These are phyloP conservation scores for Thielaviopsis ethacetica DNA, from an alignment of 2,329 filamentous ascomycete genomes.

Conservation along the genomic window DNA sequence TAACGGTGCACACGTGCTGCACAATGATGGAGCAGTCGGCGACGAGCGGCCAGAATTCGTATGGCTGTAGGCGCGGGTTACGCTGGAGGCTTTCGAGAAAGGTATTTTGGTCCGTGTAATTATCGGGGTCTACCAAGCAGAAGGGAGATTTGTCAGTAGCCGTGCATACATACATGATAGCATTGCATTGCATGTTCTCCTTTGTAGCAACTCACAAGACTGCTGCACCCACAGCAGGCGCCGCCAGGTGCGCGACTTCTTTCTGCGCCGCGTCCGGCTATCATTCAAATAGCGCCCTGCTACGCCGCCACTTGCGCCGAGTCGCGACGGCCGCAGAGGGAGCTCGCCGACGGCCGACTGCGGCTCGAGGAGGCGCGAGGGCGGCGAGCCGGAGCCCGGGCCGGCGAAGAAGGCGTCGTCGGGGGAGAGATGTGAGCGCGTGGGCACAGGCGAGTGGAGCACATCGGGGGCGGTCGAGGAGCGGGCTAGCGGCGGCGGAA, in stretches of 20 bases:
- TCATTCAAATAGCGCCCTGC: conserved; percentile 40
- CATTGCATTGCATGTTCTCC: not conserved
- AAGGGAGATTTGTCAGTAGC: not conserved
- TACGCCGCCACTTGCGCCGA: conserved; percentile 21
- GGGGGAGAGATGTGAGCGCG: conserved; percentile 54
- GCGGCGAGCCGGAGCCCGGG: conserved; percentile 29
- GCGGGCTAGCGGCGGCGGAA: conserved; percentile 19
- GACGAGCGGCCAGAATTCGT: conserved; percentile 95
- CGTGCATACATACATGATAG: not conserved
- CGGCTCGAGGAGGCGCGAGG: conserved; percentile 17
- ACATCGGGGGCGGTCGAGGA: conserved; percentile 20
- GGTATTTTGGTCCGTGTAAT: conserved; percentile 92
- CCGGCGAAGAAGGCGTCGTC: conserved; percentile 62
- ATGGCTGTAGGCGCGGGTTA: conserved; percentile 83
- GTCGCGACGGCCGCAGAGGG: conserved; percentile 20
- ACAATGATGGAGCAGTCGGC: conserved; percentile 92
- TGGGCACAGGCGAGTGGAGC: conserved; percentile 21
- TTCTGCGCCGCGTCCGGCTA: conserved; percentile 44
- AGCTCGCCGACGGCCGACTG: conserved; percentile 9
- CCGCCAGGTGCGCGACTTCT: conserved; percentile 66
- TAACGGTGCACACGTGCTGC: conserved; percentile 88
- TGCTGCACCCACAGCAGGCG: conserved; percentile 98
- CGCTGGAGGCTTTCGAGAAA: conserved; percentile 92
- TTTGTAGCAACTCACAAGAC: conserved; percentile 44
- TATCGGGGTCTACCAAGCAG: conserved; percentile 61